Base-by-base conservation (phyloP, 345 rosid genomes). In the Eucalyptus coolabah region DNA sequence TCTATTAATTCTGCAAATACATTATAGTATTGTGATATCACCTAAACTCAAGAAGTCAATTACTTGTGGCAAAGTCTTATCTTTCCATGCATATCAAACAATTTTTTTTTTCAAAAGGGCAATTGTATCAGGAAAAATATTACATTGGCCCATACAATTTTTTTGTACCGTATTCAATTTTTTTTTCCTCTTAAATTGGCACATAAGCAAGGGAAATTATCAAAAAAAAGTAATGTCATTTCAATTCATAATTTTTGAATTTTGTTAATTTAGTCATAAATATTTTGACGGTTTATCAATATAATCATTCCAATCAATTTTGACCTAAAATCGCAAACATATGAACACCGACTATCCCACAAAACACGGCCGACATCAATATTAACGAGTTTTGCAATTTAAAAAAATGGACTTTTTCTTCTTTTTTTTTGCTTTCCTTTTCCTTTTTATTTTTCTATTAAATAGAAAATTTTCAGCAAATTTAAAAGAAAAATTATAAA, bases 341-440 rank as follows among this genome's bases (percentile, higher is more conserved):
- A n/a, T 8, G 24, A 53, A 53, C 26, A 19, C 1, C 5, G 0
- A 4, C 11, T 0, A 53, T 19, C 26, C 26, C 2, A 3, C 5
- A 0, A n/a, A 1, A 8, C 11, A 53, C 2, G 0, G 5, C 5
- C 11, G 0, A 53, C 24, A 1, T 19, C 11, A 53, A 53, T 53
- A 53, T 53, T 53, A 53, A 53, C 1, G 2, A 53, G 59, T 53
- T 8, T 53, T 53, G 26, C 59, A 19, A 53, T 19, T 51, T 53
- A 7, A 13, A 51, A 18, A 53, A 19, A 19, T 0, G 26, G 5
- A 8, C 1, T 4, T 60, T 63, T 63, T 63, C 3, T 63, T n/a
- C n/a, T n/a, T 3, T 3, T 6, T 28, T 15, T 14, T 63, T 51
- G 0, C 32, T 30, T 63, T 9, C 17, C 16, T 63, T 30, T 63